These are phyloP conservation scores for Candida dubliniensis DNA, from an alignment of 1,139 yeast species.

Conservation along the genomic window DNA sequence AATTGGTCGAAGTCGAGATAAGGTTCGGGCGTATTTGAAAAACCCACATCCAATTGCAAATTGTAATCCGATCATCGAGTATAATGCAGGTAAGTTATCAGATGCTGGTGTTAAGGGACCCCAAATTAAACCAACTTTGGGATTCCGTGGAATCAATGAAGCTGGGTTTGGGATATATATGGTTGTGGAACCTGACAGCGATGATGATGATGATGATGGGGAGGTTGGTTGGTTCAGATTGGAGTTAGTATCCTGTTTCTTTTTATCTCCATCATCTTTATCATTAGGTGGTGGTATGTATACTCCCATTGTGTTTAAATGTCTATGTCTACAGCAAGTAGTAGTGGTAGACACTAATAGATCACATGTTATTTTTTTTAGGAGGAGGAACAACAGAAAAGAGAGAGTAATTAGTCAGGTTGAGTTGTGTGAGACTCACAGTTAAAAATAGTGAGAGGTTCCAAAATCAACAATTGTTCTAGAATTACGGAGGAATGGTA, in stretches of 20 bases:
- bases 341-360: too few species aligned
- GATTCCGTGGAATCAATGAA: conserved; percentile 37
- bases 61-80: conserved; percentile 49
- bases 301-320: conserved; percentile 26
- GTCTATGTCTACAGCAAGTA: not conserved
- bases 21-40: conserved; percentile 23
- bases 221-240: conserved; percentile 4
- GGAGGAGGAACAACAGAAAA: too few species aligned
- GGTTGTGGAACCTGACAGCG: conserved; percentile 16
- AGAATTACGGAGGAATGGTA: too few species aligned
- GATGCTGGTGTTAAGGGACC: conserved; percentile 68
- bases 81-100: conserved; percentile 52
- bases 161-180: conserved; percentile 26
- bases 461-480: too few species aligned
- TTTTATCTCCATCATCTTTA: conserved; percentile 14
- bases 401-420: too few species aligned
- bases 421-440: too few species aligned
- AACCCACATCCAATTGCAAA: conserved; percentile 41
- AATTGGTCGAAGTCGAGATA: conserved; percentile 10
- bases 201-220: conserved; percentile 12
- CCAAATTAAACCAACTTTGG: conserved; percentile 60
- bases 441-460: too few species aligned
- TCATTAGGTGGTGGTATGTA: conserved; percentile 33
- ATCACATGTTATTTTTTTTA: too few species aligned
- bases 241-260: conserved; percentile 8